Evolutionary conservation across 345 rosid species (phyloP), one percentile per base, ranked within the genome.

Genomic region (Anastatica hierochuntica): DNA sequence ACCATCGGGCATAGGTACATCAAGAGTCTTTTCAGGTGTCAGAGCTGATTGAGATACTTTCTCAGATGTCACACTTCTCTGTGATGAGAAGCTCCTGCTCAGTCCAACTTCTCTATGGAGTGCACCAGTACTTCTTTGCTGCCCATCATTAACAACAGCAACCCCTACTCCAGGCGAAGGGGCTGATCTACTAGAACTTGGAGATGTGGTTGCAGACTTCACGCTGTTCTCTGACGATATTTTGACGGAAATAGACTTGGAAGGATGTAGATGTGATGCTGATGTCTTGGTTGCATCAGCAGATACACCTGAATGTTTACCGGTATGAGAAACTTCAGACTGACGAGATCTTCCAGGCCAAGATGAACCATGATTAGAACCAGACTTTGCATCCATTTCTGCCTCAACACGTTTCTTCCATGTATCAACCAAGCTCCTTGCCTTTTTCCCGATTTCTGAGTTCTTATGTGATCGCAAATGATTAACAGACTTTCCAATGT

Each of bases 361-460:
- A 3, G 86, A 43, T 16, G 56, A 82, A 64, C 66, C 77, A 68
- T 74, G 95, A 47, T 69, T 82, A n/a, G 85, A 70, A 19, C 82
- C 84, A 49, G 86, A 64, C 69, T 79, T 88, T 1, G 83, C 79
- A 77, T 92, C 94, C 96, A 88, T 85, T 66, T 92, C 98, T 57
- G 85, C 90, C 73, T 92, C 98, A 15, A 92, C 98, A 7, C 94
- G 83, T 68, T 79, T 92, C 79, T 92, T 92, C 98, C 98, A 92
- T 5, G 88, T 88, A 63, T 92, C 98, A 53, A 92, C 98, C 47
- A 92, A 74, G 60, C 87, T 76, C 69, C 95, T 81, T 17, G 95
- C 94, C 60, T 92, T 92, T 76, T 77, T 92, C 71, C 83, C 95
- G 64, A 92, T 85, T 49, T 92, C 97, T 29, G 70, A 60, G 48